Evolutionary conservation across 257 asterid genomes (phyloP).

Genomic region (Nicotiana noctiflora): DNA sequence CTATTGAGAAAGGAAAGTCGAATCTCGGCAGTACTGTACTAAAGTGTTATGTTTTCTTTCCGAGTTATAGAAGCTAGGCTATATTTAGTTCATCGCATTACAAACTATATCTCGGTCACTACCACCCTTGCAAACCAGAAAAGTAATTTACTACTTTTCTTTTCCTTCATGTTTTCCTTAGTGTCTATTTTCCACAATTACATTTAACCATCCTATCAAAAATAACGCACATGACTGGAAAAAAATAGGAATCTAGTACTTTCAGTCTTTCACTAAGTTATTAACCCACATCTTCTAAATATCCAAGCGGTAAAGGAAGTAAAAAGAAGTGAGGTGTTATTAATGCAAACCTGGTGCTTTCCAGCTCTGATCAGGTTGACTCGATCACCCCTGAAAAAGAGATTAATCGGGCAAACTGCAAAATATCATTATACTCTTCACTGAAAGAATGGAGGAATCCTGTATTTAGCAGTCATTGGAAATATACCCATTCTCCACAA

Average conservation of each 20-base stretch:
- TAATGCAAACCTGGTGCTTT: constrained; percentile 62
- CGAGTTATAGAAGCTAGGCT: background rate
- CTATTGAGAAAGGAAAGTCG: background rate
- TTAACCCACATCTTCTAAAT: background rate
- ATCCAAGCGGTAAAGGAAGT: background rate
- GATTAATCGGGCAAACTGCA: background rate
- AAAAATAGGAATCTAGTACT: background rate
- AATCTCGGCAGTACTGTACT: background rate
- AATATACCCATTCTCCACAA: constrained; percentile 84
- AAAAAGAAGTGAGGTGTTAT: background rate
- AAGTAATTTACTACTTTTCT: background rate
- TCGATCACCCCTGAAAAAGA: constrained; percentile 60
- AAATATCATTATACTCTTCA: background rate
- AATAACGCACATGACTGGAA: background rate
- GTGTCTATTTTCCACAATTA: background rate
- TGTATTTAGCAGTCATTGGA: constrained; percentile 4
- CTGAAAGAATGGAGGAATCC: background rate
- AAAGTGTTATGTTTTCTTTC: background rate
- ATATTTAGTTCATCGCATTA: no score
- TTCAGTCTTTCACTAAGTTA: background rate
- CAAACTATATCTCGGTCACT: background rate
- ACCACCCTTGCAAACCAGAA: background rate
- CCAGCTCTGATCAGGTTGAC: constrained; percentile 89
- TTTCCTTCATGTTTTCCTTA: background rate
- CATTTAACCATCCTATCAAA: background rate